Conservation (phyloP, 2,329 filamentous ascomycete species). For the Colletotrichum falcatum region DNA sequence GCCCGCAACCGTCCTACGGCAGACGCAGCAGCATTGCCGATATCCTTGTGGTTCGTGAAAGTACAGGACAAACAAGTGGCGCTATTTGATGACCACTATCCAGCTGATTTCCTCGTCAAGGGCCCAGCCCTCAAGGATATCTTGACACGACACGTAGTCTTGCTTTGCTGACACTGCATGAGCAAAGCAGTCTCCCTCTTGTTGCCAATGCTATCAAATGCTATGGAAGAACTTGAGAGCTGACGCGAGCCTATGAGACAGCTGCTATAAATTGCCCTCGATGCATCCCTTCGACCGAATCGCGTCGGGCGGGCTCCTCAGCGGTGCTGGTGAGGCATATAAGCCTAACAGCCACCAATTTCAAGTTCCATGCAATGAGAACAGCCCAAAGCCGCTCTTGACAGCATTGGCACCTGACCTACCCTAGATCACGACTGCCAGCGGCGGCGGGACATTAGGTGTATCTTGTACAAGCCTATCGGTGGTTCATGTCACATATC, state of each 20-base stretch:
- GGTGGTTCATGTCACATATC: constrained; percentile 21
- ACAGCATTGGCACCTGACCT: background rate
- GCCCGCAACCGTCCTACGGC: constrained; percentile 8
- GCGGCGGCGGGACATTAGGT: background rate
- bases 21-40: background rate
- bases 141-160: background rate
- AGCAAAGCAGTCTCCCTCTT: background rate
- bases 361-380: background rate
- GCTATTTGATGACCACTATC: background rate
- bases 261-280: background rate
- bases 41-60: background rate
- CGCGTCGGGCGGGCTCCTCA: background rate
- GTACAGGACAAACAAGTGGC: background rate
- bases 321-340: background rate
- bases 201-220: constrained; percentile 11
- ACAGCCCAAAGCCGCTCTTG: constrained; percentile 22
- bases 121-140: background rate
- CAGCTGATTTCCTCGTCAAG: background rate
- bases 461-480: background rate
- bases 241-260: background rate
- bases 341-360: background rate
- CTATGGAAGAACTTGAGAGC: background rate
- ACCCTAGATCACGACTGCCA: background rate
- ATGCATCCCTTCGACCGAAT: constrained; percentile 8
- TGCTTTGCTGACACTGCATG: constrained; percentile 5